Percentiles rank a stretch among this genome's conserved stretches.
phyloP scores from a whole-genome alignment of 2,329 filamentous ascomycete genomes.

The Eutypella sp. region DNA sequence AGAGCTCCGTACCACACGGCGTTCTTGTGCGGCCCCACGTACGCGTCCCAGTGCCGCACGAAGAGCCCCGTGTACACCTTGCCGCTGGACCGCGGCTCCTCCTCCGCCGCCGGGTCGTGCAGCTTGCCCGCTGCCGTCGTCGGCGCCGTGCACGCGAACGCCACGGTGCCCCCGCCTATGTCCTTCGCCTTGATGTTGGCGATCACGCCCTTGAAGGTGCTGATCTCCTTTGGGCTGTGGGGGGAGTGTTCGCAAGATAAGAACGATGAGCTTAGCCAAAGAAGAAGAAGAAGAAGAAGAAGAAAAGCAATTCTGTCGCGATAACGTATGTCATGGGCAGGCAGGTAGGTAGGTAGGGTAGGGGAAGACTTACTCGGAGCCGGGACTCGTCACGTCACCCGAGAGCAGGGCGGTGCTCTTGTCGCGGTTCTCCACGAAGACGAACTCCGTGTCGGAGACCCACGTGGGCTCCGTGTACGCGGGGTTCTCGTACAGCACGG shows the following conservation, averaged over 20 bases:
- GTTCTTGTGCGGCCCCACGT: slow-evolving; percentile 62
- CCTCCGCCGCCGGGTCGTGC: slow-evolving; percentile 58
- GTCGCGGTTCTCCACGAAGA: slow-evolving; percentile 48
- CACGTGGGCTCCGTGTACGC: slow-evolving; percentile 69
- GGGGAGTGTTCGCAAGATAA: neutral
- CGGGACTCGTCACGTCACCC: slow-evolving; percentile 30
- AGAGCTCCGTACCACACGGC: slow-evolving; percentile 44
- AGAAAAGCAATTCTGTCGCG: no score
- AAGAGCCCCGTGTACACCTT: slow-evolving; percentile 71
- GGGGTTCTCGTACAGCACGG: slow-evolving; percentile 58
- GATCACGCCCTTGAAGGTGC: slow-evolving; percentile 46
- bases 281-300: no score
- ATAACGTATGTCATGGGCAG: no score
- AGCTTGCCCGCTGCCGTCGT: slow-evolving; percentile 65
- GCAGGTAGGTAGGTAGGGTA: no score
- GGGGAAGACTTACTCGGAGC: slow-evolving; percentile 31
- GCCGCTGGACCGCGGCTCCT: slow-evolving; percentile 57
- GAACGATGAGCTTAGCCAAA: slow-evolving; percentile 4
- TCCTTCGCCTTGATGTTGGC: slow-evolving; percentile 55
- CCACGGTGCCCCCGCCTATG: slow-evolving; percentile 45
- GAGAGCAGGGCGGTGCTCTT: slow-evolving; percentile 43
- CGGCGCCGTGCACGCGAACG: slow-evolving; percentile 56
- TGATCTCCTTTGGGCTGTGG: slow-evolving; percentile 39
- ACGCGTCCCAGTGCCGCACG: slow-evolving; percentile 81
- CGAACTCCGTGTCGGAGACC: slow-evolving; percentile 62